A percentile compares a stretch with the other conserved stretches of the same genome.
Evolutionary conservation across 495 filamentous ascomycete species (phyloP).

Genomic region (Diplogelasinospora grovesii): DNA sequence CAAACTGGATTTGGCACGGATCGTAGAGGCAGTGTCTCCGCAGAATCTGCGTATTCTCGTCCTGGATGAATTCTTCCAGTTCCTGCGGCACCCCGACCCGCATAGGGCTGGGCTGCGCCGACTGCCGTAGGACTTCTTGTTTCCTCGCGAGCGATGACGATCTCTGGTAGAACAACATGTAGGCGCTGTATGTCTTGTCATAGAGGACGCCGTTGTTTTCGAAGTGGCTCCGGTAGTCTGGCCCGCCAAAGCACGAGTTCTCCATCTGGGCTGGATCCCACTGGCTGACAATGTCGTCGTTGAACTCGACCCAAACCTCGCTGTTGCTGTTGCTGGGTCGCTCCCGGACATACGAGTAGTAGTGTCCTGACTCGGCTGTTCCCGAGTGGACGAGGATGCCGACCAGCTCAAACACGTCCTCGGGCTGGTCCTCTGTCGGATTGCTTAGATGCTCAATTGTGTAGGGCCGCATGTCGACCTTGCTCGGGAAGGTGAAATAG

Average conservation of each 20-base stretch:
- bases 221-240: conserved; percentile 43
- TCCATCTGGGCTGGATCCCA: conserved; percentile 73
- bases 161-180: conserved; percentile 97
- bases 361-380: conserved; percentile 91
- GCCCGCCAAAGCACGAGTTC: conserved; percentile 73
- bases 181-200: conserved; percentile 78
- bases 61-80: conserved; percentile 55
- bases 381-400: conserved; percentile 90
- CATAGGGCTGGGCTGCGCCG: conserved; percentile 39
- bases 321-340: conserved; percentile 49
- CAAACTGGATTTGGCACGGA: conserved; percentile 61
- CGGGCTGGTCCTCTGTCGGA: conserved; percentile 39
- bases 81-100: conserved; percentile 49
- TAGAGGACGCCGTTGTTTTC: conserved; percentile 38
- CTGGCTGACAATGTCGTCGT: conserved; percentile 70
- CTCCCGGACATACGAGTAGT: conserved; percentile 91
- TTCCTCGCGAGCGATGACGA: conserved; percentile 54
- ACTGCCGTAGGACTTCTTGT: conserved; percentile 30
- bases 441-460: conserved; percentile 80
- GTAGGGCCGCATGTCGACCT: conserved; percentile 87
- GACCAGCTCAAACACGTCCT: conserved; percentile 85
- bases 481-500: conserved; percentile 75
- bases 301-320: conserved; percentile 81
- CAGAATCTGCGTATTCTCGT: conserved; percentile 66
- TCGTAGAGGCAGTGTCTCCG: conserved; percentile 79